Evolutionary conservation across 345 rosid species (phyloP), one percentile per base, ranked within the genome.

Genomic region (Citrus australasica): DNA sequence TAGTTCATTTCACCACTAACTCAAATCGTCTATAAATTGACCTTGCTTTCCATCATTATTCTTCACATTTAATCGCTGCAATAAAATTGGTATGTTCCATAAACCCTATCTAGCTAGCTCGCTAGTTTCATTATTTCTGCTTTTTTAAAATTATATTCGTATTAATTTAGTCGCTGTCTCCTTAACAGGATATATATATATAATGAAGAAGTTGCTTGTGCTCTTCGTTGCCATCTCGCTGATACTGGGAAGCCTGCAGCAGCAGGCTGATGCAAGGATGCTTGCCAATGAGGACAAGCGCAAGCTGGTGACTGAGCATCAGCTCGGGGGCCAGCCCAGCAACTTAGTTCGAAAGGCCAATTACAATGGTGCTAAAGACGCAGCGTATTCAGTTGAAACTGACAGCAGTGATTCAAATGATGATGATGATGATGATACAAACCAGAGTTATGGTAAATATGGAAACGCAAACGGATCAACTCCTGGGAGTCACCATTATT

Each of bases 401-500:
- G 6, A 7, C 24, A 32, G 68, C n/a, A n/a, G 1, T 25, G 72
- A 35, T 33, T 53, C 58, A 6, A 48, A 9, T n/a, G 78, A 65
- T 3, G 62, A 37, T 0, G 9, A 64, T 3, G 78, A 21, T 6
- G 66, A 72, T 55, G 46, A 58, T 33, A 16, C n/a, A 27, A 76
- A 76, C 19, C 72, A 53, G 24, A 53, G 72, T 16, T 67, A 66
- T 33, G 61, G 42, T 3, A 24, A 25, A 60, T 67, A 51, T 5
- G 74, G 74, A 51, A 16, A 51, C 53, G 7, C 74, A 17, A 17
- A 28, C 17, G 61, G 60, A 17, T 42, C 74, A 17, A 48, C 24
- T 48, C 25, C 73, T 51, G 72, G 55, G 0, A 65, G 53, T 28
- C 73, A 66, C 72, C 73, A 76, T 40, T 65, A 55, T n/a, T 76